Evolutionary conservation across 441 rosid genomes (phyloP), one percentile per base, ranked within the genome.

Genomic region (Francoa sonchifolia): DNA sequence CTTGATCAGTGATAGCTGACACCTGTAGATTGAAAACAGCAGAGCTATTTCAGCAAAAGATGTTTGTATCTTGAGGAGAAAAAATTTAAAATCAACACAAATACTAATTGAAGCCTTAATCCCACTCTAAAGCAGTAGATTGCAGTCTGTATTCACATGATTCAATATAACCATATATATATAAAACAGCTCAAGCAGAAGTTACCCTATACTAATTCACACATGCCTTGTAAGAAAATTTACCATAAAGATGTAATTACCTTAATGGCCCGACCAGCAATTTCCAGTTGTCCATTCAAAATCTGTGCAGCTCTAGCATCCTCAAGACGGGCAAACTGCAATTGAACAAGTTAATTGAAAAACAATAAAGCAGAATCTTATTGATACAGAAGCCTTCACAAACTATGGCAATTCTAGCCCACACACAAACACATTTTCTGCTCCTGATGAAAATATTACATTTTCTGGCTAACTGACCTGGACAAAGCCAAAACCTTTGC

Each of bases 401-500:
- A 1, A 48, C 1, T 9, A 27, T 26, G 4, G 20, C 11, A 32
- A 33, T n/a, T n/a, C n/a, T n/a, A n/a, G n/a, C n/a, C n/a, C n/a
- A n/a, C n/a, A n/a, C n/a, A n/a, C n/a, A n/a, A n/a, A n/a, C n/a
- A n/a, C n/a, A n/a, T n/a, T n/a, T n/a, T n/a, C n/a, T n/a, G n/a
- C n/a, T n/a, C n/a, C n/a, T n/a, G n/a, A n/a, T n/a, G n/a, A n/a
- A n/a, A n/a, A n/a, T n/a, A n/a, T n/a, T n/a, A n/a, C n/a, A n/a
- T n/a, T n/a, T n/a, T n/a, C n/a, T n/a, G n/a, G n/a, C n/a, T n/a
- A 17, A 67, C 76, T 42, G 42, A 75, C 99, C 99, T 83, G 99
- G 50, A 90, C 83, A 68, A 86, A 90, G 44, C 95, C 99, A 75
- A 76, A 86, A 48, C 99, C 99, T 66, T 90, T 86, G 72, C 90